Evolutionary conservation across 208 protist genomes (phyloP).

Genomic region (Leishmania martiniquensis): DNA sequence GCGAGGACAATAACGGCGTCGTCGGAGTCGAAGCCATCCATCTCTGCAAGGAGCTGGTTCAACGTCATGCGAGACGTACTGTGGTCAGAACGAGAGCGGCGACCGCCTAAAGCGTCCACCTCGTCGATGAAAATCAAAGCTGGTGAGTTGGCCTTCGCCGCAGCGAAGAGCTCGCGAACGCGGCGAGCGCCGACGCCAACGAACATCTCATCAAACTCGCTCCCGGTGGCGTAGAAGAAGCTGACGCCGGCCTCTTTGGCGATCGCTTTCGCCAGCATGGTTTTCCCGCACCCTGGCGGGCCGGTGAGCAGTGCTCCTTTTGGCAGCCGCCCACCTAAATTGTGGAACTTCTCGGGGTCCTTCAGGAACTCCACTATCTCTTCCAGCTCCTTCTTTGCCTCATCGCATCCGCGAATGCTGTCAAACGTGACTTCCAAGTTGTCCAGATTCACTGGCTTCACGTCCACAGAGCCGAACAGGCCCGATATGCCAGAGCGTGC

Average conservation of each 20-base stretch:
- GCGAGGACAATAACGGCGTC: constrained; percentile 96
- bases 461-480: constrained; percentile 60
- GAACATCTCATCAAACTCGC: constrained; percentile 98
- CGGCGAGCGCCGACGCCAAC: constrained; percentile 96
- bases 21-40: constrained; percentile 96
- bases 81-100: constrained; percentile 69
- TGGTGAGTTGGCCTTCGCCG: constrained; percentile 93
- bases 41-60: constrained; percentile 97
- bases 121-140: constrained; percentile 99
- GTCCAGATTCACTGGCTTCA: constrained; percentile 79
- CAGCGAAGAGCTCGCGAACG: constrained; percentile 95
- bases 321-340: constrained; percentile 95
- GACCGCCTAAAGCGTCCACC: constrained; percentile 96
- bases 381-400: constrained; percentile 92
- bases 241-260: constrained; percentile 94
- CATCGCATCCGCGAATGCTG: constrained; percentile 88
- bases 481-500: constrained; percentile 29
- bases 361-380: constrained; percentile 95
- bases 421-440: constrained; percentile 87
- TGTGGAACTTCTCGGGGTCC: constrained; percentile 94
- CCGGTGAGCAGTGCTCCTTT: constrained; percentile 97
- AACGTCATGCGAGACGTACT: constrained; percentile 93
- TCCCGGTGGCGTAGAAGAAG: constrained; percentile 96
- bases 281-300: constrained; percentile 98
- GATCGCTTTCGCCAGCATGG: constrained; percentile 93